Conservation (phyloP, 2,329 filamentous ascomycete species). For the Beauveria brongniartii region DNA sequence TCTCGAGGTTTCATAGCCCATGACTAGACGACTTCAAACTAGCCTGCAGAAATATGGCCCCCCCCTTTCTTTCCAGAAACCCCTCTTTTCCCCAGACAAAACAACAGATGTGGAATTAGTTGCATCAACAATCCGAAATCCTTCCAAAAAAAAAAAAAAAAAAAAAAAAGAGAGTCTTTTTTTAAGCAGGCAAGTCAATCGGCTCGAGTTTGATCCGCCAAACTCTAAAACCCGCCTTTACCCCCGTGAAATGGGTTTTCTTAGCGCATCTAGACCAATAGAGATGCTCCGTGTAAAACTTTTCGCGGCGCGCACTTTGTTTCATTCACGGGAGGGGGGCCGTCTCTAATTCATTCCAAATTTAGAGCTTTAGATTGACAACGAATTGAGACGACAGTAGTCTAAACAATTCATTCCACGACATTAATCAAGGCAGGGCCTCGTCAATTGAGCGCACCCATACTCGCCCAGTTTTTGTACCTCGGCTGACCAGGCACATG, state of each 20-base stretch:
- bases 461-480: too few relatives aligned
- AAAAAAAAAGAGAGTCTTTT: not conserved
- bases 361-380: not conserved
- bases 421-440: too few relatives aligned
- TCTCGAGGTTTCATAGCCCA: not conserved
- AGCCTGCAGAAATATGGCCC: not conserved
- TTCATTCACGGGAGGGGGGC: not conserved
- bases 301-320: not conserved
- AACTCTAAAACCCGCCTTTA: conserved; percentile 2
- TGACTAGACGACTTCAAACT: not conserved
- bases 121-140: not conserved
- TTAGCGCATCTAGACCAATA: conserved; percentile 1
- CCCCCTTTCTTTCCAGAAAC: not conserved
- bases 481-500: too few relatives aligned
- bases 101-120: not conserved
- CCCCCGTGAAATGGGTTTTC: not conserved
- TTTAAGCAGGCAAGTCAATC: not conserved
- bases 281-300: not conserved
- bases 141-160: too few relatives aligned
- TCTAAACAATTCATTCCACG: too few relatives aligned
- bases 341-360: not conserved
- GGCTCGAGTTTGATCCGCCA: not conserved
- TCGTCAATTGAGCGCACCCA: too few relatives aligned
- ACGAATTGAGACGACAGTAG: too few relatives aligned
- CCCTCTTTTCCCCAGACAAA: not conserved